phyloP scores from a whole-genome alignment of 2,329 filamentous ascomycete species.

The Nemania diffusa region DNA sequence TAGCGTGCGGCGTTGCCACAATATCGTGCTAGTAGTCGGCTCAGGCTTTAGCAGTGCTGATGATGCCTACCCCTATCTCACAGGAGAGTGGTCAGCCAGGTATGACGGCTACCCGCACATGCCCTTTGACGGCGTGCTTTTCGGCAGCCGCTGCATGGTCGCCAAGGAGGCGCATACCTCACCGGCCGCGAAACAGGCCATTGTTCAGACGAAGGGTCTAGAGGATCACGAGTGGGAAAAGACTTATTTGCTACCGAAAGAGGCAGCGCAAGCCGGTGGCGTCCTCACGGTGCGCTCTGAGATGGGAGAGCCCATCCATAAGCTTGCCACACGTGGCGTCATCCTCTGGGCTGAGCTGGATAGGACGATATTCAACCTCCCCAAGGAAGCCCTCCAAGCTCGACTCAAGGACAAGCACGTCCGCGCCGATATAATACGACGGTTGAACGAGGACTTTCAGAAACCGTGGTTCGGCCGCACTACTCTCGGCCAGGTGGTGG shows the following conservation, averaged over 20 bases:
- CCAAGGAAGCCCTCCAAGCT: constrained; percentile 89
- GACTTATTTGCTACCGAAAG: constrained; percentile 68
- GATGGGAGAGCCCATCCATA: constrained; percentile 99
- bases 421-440: constrained; percentile 90
- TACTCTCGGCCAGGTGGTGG: constrained; percentile 79
- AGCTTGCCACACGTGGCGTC: constrained; percentile 94
- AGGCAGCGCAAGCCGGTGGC: constrained; percentile 84
- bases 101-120: constrained; percentile 84
- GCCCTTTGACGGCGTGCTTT: constrained; percentile 92
- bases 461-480: constrained; percentile 96
- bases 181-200: constrained; percentile 85
- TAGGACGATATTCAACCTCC: constrained; percentile 93
- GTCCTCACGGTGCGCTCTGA: constrained; percentile 96
- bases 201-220: constrained; percentile 83
- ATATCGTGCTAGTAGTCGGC: constrained; percentile 87
- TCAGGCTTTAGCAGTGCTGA: constrained; percentile 90
- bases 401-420: constrained; percentile 79
- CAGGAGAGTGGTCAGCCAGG: constrained; percentile 84
- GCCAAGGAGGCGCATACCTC: constrained; percentile 91
- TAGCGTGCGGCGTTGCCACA: constrained; percentile 82
- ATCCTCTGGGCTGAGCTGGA: constrained; percentile 99
- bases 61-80: constrained; percentile 91
- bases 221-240: constrained; percentile 88
- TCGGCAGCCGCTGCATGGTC: constrained; percentile 93
- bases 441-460: constrained; percentile 94